Evolutionary conservation across 495 filamentous ascomycete species (phyloP).

Genomic region (Penicillium desertorum): DNA sequence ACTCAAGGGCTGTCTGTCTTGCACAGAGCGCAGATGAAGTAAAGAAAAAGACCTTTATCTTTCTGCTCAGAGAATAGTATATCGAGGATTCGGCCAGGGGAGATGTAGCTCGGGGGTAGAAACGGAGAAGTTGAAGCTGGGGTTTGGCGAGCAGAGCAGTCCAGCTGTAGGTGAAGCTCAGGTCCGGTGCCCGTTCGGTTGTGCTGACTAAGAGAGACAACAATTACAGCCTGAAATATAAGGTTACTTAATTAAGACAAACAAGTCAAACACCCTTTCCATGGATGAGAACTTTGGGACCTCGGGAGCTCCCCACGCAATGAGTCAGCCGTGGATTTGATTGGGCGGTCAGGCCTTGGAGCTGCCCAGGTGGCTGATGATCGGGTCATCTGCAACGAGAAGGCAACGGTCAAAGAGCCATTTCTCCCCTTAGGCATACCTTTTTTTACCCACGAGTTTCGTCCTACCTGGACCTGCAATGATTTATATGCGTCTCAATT

Average conservation of each 20-base stretch:
- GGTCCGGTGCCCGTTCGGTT: constrained; percentile 1
- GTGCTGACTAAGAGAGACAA: constrained; percentile 1
- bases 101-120: not conserved
- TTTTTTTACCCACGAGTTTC: constrained; percentile 1
- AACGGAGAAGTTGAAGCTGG: constrained; percentile 8
- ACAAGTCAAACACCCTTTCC: not conserved
- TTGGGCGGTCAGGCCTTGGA: constrained; percentile 6
- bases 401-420: constrained; percentile 15
- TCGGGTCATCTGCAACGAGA: constrained; percentile 10
- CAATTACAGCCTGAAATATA: constrained; percentile 2
- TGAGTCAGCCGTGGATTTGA: constrained; percentile 13
- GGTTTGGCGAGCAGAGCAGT: constrained; percentile 9
- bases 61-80: not conserved
- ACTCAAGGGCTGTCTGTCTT: constrained; percentile 13
- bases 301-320: constrained; percentile 18
- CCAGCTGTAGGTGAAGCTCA: constrained; percentile 11
- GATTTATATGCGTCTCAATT: constrained; percentile 7
- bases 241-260: not conserved
- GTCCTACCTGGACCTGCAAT: constrained; percentile 12
- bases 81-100: not conserved
- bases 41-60: constrained; percentile 1
- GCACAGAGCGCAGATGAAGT: constrained; percentile 4
- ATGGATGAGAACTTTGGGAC: not conserved
- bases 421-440: not conserved
- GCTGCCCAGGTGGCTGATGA: constrained; percentile 8